Evolutionary conservation across 352 stramenopile species (phyloP).

Genomic region (Globisporangium recalcitrans): DNA sequence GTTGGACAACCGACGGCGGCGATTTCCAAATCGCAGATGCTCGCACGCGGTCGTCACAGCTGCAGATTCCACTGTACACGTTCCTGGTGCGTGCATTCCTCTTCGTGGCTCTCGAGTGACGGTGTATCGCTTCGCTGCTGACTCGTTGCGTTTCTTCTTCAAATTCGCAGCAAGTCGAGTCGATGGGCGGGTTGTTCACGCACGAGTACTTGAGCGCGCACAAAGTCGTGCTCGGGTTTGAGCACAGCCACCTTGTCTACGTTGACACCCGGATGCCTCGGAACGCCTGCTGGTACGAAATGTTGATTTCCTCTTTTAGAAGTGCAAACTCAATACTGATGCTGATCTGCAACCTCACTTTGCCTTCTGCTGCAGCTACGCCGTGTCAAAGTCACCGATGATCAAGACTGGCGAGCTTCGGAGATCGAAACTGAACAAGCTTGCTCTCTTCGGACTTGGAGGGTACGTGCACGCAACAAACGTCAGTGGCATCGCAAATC

Average conservation of each 20-base stretch:
- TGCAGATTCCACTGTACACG: slow-evolving; percentile 31
- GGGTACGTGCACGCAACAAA: slow-evolving; percentile 30
- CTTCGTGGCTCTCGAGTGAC: background rate
- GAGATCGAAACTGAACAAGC: slow-evolving; percentile 38
- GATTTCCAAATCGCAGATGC: slow-evolving; percentile 65
- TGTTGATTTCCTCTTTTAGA: background rate
- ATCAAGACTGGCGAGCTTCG: slow-evolving; percentile 46
- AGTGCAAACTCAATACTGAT: background rate
- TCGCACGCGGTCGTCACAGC: slow-evolving; percentile 29
- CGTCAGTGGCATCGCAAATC: background rate
- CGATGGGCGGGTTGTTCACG: slow-evolving; percentile 56
- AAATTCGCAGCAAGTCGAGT: slow-evolving; percentile 26
- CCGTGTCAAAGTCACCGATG: slow-evolving; percentile 42
- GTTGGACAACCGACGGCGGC: slow-evolving; percentile 79
- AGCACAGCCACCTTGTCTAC: slow-evolving; percentile 52
- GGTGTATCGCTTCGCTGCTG: background rate
- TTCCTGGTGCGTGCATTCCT: slow-evolving; percentile 21
- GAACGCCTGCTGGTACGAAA: slow-evolving; percentile 37
- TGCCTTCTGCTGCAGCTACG: slow-evolving; percentile 30
- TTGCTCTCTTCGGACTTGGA: slow-evolving; percentile 56
- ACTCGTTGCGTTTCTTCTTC: background rate
- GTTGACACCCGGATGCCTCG: slow-evolving; percentile 61
- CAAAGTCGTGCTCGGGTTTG: slow-evolving; percentile 62
- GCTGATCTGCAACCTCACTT: background rate
- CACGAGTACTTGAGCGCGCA: slow-evolving; percentile 61